phyloP scores from a whole-genome alignment of 139 green algal species.

The Penium margaritaceum region DNA sequence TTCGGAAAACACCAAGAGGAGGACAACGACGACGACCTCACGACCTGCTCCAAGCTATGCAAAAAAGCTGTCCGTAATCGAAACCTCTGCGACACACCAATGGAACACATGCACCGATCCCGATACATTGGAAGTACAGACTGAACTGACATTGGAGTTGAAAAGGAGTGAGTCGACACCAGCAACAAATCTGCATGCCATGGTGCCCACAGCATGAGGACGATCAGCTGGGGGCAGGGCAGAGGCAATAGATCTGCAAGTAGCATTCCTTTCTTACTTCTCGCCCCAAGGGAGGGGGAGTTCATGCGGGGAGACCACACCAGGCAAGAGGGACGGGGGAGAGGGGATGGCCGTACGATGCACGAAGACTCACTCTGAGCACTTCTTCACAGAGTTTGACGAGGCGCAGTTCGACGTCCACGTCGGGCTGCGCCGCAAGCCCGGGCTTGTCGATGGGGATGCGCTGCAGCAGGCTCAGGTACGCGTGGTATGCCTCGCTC shows the following conservation, averaged over 20 bases:
- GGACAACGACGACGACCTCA: not conserved
- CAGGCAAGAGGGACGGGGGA: no score
- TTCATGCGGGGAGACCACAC: no score
- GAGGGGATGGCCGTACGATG: no score
- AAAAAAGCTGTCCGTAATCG: no score
- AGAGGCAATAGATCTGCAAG: not conserved
- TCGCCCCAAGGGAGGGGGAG: no score
- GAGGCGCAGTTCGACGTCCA: slow-evolving; percentile 54
- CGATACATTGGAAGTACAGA: no score
- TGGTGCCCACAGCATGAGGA: not conserved
- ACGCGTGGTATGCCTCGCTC: slow-evolving; percentile 72
- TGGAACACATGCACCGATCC: no score
- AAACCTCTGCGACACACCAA: no score
- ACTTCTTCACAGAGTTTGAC: slow-evolving; percentile 62
- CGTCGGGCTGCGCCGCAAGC: slow-evolving; percentile 10
- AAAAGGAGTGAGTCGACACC: no score
- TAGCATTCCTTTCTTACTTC: not conserved
- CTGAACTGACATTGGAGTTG: no score
- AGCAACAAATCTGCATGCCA: not conserved
- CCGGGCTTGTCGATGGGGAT: slow-evolving; percentile 38
- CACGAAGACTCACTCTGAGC: slow-evolving; percentile 51
- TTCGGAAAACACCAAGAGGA: not conserved
- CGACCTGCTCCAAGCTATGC: no score
- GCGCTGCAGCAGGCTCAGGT: slow-evolving; percentile 71
- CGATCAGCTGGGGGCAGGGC: not conserved